Percentiles rank a stretch among this genome's conserved stretches.
phyloP scores from a whole-genome alignment of 1,284 basidiomycete genomes.

The Sporisorium graminicola region DNA sequence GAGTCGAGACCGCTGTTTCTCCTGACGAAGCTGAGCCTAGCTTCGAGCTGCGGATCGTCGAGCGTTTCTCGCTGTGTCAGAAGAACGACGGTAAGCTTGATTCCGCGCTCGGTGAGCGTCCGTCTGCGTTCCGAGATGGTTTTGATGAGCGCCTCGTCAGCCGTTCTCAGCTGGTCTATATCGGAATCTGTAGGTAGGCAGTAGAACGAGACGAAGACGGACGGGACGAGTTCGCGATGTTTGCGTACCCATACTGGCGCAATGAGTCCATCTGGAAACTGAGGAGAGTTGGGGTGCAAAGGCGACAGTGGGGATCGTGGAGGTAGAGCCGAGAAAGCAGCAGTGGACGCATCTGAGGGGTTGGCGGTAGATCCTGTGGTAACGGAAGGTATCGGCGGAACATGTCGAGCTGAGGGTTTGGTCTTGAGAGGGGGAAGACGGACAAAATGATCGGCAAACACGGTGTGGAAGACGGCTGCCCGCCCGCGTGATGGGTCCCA shows the following conservation, averaged over 20 bases:
- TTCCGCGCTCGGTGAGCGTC: constrained; percentile 82
- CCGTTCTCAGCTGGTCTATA: constrained; percentile 62
- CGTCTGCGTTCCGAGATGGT: constrained; percentile 85
- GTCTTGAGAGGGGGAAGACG: constrained; percentile 88
- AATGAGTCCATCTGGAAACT: constrained; percentile 93
- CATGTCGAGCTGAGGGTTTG: constrained; percentile 72
- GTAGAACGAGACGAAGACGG: constrained; percentile 90
- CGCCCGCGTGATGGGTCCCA: constrained; percentile 58
- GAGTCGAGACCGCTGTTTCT: constrained; percentile 89
- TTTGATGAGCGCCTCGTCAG: constrained; percentile 76
- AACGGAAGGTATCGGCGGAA: constrained; percentile 34
- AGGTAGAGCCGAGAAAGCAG: constrained; percentile 49
- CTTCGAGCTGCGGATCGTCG: constrained; percentile 78
- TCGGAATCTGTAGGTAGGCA: constrained; percentile 72
- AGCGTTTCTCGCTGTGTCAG: constrained; percentile 83
- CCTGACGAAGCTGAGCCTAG: constrained; percentile 84
- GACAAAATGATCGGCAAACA: constrained; percentile 71
- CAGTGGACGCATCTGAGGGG: constrained; percentile 17
- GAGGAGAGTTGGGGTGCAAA: constrained; percentile 84
- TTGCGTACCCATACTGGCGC: constrained; percentile 97
- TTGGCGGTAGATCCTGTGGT: constrained; percentile 64
- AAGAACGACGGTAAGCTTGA: constrained; percentile 95
- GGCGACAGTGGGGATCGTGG: constrained; percentile 89
- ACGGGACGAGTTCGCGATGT: constrained; percentile 88
- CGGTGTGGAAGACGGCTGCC: constrained; percentile 57